Conservation (phyloP, 2,329 filamentous ascomycete genomes). For the Aspergillus japonicus region DNA sequence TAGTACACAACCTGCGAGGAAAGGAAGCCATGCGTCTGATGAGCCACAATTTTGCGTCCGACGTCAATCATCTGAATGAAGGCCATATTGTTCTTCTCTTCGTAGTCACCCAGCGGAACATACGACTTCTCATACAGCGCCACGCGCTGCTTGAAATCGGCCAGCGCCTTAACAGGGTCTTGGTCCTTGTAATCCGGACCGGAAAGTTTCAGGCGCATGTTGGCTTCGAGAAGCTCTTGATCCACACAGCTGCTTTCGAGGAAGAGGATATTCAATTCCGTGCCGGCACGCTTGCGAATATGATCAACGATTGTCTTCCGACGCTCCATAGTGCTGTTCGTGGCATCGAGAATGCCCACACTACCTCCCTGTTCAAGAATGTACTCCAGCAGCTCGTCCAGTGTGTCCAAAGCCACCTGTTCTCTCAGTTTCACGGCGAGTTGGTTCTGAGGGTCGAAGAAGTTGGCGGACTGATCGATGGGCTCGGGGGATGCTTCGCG, state of each 20-base stretch:
- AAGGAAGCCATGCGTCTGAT: constrained; percentile 87
- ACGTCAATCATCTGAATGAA: constrained; percentile 99
- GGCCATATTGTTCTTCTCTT: constrained; percentile 86
- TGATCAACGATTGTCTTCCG: constrained; percentile 79
- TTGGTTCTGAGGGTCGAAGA: constrained; percentile 89
- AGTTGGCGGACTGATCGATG: constrained; percentile 85
- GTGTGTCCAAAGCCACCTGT: constrained; percentile 84
- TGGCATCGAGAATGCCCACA: constrained; percentile 94
- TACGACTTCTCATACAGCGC: constrained; percentile 93
- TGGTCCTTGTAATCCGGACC: constrained; percentile 95
- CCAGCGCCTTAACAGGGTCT: constrained; percentile 78
- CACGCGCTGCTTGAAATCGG: constrained; percentile 90
- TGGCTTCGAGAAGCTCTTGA: constrained; percentile 79
- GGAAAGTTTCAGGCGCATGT: constrained; percentile 94
- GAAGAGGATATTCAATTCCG: constrained; percentile 84
- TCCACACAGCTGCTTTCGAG: constrained; percentile 93
- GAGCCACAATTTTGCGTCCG: constrained; percentile 86
- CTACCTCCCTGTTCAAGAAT: constrained; percentile 78
- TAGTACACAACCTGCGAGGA: constrained; percentile 92
- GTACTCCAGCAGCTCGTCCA: constrained; percentile 90
- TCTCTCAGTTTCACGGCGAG: constrained; percentile 80
- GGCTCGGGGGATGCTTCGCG: constrained; percentile 44
- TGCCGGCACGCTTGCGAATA: constrained; percentile 78
- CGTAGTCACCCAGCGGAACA: constrained; percentile 82
- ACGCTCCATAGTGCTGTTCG: constrained; percentile 88